Evolutionary conservation across 1,139 yeast genomes (phyloP).

Genomic region (Yamadazyma siamensis): DNA sequence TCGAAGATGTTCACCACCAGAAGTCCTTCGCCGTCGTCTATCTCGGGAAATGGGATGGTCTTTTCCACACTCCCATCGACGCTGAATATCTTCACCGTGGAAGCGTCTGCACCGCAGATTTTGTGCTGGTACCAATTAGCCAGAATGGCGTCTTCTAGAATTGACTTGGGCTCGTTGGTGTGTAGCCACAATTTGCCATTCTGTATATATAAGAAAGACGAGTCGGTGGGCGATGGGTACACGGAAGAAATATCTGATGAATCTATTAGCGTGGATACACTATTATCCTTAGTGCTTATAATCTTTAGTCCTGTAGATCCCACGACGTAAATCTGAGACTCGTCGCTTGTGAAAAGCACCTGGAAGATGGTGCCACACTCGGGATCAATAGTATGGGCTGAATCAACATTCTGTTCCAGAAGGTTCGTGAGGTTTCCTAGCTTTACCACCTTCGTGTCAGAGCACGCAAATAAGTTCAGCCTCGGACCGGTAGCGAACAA

Average conservation of each 20-base stretch:
- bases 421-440: slow-evolving; percentile 9
- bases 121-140: slow-evolving; percentile 1
- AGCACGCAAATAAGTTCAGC: slow-evolving; percentile 26
- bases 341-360: slow-evolving; percentile 23
- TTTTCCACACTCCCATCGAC: neutral
- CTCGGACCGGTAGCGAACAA: slow-evolving; percentile 29
- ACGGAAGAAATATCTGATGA: slow-evolving; percentile 1
- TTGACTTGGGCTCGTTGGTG: neutral
- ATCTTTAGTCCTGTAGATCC: slow-evolving; percentile 7
- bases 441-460: slow-evolving; percentile 23
- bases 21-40: slow-evolving; percentile 5
- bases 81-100: neutral
- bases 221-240: slow-evolving; percentile 1
- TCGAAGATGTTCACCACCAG: slow-evolving; percentile 4
- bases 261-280: neutral
- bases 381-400: slow-evolving; percentile 7
- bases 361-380: slow-evolving; percentile 17
- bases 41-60: slow-evolving; percentile 6
- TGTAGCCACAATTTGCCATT: neutral
- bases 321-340: slow-evolving; percentile 20
- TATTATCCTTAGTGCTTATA: slow-evolving; percentile 1
- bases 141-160: neutral
- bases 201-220: neutral
- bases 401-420: slow-evolving; percentile 7
- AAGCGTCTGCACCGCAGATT: slow-evolving; percentile 5